Evolutionary conservation across 2,329 filamentous ascomycete genomes (phyloP).

Genomic region (Alternaria ventricosa): DNA sequence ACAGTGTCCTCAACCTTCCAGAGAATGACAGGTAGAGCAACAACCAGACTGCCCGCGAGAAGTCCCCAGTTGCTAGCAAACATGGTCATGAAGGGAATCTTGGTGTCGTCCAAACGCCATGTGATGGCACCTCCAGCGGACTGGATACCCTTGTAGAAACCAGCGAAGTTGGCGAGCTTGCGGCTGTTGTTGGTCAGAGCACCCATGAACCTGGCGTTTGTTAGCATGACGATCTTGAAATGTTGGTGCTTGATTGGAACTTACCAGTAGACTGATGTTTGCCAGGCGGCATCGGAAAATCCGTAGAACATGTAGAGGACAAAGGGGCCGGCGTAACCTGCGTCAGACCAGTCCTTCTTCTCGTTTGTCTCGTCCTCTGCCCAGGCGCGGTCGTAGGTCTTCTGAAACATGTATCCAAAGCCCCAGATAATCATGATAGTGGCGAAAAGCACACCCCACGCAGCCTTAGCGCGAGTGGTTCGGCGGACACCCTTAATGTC

Average conservation of each 20-base stretch:
- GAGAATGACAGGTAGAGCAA: constrained; percentile 81
- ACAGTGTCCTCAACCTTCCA: constrained; percentile 82
- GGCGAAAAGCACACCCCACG: constrained; percentile 66
- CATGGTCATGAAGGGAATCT: constrained; percentile 70
- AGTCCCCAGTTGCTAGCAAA: constrained; percentile 81
- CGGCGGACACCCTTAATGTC: constrained; percentile 67
- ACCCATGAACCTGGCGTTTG: constrained; percentile 66
- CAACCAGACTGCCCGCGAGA: constrained; percentile 72
- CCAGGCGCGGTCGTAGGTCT: constrained; percentile 59
- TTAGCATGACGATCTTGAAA: background rate
- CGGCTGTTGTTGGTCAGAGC: constrained; percentile 90
- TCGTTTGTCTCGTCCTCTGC: constrained; percentile 29
- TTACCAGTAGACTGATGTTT: constrained; percentile 91
- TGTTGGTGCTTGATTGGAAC: background rate
- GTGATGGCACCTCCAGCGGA: constrained; percentile 83
- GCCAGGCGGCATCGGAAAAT: constrained; percentile 88
- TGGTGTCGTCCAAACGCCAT: constrained; percentile 69
- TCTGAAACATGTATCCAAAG: constrained; percentile 80
- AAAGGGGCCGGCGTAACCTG: constrained; percentile 77
- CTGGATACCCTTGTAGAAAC: constrained; percentile 89
- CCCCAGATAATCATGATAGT: constrained; percentile 84
- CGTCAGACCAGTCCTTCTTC: constrained; percentile 70
- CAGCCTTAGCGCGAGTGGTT: constrained; percentile 69
- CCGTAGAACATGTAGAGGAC: constrained; percentile 92
- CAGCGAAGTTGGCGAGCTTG: constrained; percentile 89